Conservation (phyloP, 2,329 filamentous ascomycete genomes). For the Colletotrichum musae region DNA sequence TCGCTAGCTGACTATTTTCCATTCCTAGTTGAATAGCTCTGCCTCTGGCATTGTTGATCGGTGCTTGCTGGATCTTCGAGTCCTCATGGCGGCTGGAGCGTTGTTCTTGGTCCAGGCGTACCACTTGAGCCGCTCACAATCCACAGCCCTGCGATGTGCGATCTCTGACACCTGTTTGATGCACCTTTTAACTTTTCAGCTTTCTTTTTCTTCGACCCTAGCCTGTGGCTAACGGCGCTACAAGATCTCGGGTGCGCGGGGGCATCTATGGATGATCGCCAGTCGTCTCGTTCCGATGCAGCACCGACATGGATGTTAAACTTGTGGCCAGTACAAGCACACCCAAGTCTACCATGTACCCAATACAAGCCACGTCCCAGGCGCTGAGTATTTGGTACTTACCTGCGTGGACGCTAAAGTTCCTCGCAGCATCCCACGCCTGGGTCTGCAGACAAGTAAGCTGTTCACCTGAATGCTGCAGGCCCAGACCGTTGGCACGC, state of each 20-base stretch:
- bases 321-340: neutral
- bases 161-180: constrained; percentile 7
- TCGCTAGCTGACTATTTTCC: too few species aligned
- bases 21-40: too few species aligned
- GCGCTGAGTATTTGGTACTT: constrained; percentile 12
- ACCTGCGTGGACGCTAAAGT: neutral
- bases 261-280: constrained; percentile 24
- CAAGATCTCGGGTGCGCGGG: constrained; percentile 12
- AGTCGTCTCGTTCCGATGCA: constrained; percentile 33
- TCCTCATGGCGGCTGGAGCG: too few species aligned
- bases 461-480: neutral
- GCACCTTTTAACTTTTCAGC: neutral
- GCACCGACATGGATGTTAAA: constrained; percentile 18
- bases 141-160: neutral
- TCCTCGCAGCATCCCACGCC: constrained; percentile 2
- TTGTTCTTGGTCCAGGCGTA: too few species aligned
- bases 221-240: constrained; percentile 6
- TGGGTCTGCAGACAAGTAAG: constrained; percentile 12
- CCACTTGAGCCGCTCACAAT: too few species aligned
- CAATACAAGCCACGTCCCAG: constrained; percentile 2
- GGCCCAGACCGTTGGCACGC: neutral
- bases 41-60: too few species aligned
- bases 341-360: constrained; percentile 5
- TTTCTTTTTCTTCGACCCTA: neutral
- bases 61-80: too few species aligned